Evolutionary conservation across 1,284 basidiomycete genomes (phyloP).

Genomic region (Naganishia albida): DNA sequence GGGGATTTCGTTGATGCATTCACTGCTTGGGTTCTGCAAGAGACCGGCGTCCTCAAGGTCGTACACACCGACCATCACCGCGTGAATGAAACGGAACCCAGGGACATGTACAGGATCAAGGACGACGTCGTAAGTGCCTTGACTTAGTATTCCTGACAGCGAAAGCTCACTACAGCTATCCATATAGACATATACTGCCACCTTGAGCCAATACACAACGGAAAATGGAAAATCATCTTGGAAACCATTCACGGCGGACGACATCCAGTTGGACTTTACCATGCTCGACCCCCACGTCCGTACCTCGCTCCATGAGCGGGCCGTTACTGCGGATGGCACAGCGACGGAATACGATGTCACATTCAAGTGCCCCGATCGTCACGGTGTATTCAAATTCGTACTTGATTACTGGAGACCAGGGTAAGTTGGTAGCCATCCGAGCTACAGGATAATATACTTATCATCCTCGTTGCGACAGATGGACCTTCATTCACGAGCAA

Average conservation of each 20-base stretch:
- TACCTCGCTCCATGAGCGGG: slow-evolving; percentile 60
- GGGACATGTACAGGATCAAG: slow-evolving; percentile 77
- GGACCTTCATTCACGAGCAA: slow-evolving; percentile 69
- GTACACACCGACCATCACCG: slow-evolving; percentile 73
- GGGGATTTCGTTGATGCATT: slow-evolving; percentile 71
- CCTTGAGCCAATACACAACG: slow-evolving; percentile 51
- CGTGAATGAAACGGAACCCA: slow-evolving; percentile 55
- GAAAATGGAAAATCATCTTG: slow-evolving; percentile 56
- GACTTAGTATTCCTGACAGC: neutral
- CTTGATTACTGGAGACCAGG: slow-evolving; percentile 86
- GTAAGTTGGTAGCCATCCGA: slow-evolving; percentile 53
- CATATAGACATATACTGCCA: slow-evolving; percentile 68
- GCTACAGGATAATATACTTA: neutral
- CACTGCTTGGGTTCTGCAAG: slow-evolving; percentile 87
- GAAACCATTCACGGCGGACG: slow-evolving; percentile 69
- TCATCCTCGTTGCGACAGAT: slow-evolving; percentile 54
- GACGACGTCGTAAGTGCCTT: slow-evolving; percentile 69
- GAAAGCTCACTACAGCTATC: neutral
- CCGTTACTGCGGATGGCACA: slow-evolving; percentile 29
- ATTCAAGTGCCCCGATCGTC: slow-evolving; percentile 88
- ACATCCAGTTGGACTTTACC: slow-evolving; percentile 91
- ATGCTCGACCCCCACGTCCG: slow-evolving; percentile 97
- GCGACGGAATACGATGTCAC: slow-evolving; percentile 65
- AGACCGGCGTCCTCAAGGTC: slow-evolving; percentile 76
- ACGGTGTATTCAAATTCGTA: slow-evolving; percentile 96